phyloP scores from a whole-genome alignment of 2,329 filamentous ascomycete species.

The Phialocephala subalpina region DNA sequence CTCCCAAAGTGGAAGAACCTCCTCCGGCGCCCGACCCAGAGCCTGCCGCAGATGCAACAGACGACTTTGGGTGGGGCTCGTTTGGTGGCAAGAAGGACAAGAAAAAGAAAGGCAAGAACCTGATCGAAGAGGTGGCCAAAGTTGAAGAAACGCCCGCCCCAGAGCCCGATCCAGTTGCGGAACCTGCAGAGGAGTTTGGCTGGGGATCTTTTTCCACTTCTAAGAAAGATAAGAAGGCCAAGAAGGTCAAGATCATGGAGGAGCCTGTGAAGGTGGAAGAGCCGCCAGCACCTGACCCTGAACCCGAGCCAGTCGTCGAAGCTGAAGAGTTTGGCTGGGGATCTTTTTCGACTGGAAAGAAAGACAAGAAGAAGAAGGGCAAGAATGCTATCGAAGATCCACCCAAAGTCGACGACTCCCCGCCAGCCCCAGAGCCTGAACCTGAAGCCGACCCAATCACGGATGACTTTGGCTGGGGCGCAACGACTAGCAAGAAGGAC shows the following conservation, averaged over 20 bases:
- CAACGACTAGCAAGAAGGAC: background rate
- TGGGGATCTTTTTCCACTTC: constrained; percentile 47
- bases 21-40: constrained; percentile 36
- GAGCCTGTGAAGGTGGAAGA: constrained; percentile 25
- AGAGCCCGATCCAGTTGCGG: constrained; percentile 4
- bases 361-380: constrained; percentile 52
- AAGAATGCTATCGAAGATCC: constrained; percentile 51
- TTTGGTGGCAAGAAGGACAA: constrained; percentile 44
- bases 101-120: constrained; percentile 53
- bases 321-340: constrained; percentile 37
- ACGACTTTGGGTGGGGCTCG: constrained; percentile 27
- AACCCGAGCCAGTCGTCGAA: constrained; percentile 37
- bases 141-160: constrained; percentile 24
- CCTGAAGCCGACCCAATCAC: background rate
- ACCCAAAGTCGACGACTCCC: background rate
- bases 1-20: background rate
- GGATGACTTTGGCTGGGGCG: constrained; percentile 25
- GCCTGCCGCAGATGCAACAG: constrained; percentile 19
- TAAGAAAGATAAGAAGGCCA: constrained; percentile 54
- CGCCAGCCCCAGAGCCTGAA: background rate
- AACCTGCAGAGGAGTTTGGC: constrained; percentile 32
- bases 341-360: constrained; percentile 37
- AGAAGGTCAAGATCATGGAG: constrained; percentile 33
- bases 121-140: constrained; percentile 40
- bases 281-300: constrained; percentile 37